Percentiles rank a stretch among this genome's conserved stretches.
Conservation (phyloP, 108 stramenopile species). For the Fistulifera pelliculosa region DNA sequence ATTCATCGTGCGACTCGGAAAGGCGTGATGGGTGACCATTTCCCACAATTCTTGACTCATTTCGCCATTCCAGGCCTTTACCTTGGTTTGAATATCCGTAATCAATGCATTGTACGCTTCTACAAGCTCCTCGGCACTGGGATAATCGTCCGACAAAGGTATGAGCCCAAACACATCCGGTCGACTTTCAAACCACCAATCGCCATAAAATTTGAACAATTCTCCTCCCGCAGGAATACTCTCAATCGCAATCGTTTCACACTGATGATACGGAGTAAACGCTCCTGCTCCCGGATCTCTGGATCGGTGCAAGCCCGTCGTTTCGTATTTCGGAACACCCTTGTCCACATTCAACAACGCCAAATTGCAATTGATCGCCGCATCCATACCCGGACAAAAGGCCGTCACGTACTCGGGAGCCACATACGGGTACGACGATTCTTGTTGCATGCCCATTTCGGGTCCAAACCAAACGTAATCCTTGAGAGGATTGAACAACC, state of each 20-base stretch:
- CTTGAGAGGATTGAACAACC: constrained; percentile 12
- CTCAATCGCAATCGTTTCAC: constrained; percentile 7
- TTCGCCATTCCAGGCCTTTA: neutral
- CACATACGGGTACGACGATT: constrained; percentile 11
- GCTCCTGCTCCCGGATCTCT: constrained; percentile 48
- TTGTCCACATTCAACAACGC: constrained; percentile 22
- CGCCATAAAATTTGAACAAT: constrained; percentile 42
- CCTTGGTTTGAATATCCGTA: neutral
- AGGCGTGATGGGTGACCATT: constrained; percentile 3
- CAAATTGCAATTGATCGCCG: constrained; percentile 23
- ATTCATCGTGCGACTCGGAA: constrained; percentile 17
- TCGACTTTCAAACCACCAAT: constrained; percentile 27
- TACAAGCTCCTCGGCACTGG: constrained; percentile 5
- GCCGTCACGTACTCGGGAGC: constrained; percentile 1
- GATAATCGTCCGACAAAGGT: constrained; percentile 10
- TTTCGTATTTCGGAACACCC: constrained; percentile 3
- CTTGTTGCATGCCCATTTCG: constrained; percentile 21
- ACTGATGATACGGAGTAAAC: constrained; percentile 34
- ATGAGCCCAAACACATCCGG: neutral
- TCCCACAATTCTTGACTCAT: constrained; percentile 18
- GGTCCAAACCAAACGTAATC: constrained; percentile 45
- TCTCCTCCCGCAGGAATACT: constrained; percentile 43
- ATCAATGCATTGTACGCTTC: neutral
- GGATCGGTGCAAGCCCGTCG: constrained; percentile 7
- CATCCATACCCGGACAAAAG: constrained; percentile 17